Conservation (phyloP, 768 basidiomycete species). For the Goffeauzyma gilvescens region DNA sequence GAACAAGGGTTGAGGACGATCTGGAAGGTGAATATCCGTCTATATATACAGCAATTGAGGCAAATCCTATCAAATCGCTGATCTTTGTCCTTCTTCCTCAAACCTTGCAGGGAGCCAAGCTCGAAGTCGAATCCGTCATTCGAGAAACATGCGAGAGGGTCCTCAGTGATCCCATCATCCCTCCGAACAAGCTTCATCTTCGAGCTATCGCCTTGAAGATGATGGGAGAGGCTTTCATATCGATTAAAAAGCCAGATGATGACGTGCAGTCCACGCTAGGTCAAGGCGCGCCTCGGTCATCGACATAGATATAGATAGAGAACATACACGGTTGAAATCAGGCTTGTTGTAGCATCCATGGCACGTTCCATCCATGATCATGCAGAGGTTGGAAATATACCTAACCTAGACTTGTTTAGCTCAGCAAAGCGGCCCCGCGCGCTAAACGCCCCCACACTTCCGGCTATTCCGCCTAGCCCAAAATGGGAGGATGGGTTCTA, state of each 20-base stretch:
- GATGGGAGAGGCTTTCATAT: constrained; percentile 31
- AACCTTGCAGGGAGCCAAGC: constrained; percentile 24
- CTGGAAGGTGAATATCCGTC: constrained; percentile 28
- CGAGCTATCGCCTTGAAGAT: constrained; percentile 25
- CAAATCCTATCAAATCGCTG: not conserved
- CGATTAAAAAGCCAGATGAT: constrained; percentile 25
- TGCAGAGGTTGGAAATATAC: no score
- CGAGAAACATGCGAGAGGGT: constrained; percentile 30
- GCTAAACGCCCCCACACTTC: no score
- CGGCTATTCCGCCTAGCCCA: no score
- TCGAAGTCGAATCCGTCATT: constrained; percentile 32
- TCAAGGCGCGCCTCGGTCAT: no score
- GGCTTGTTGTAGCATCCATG: no score
- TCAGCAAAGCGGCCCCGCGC: no score
- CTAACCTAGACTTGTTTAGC: no score
- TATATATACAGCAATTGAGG: not conserved
- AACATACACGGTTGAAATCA: no score
- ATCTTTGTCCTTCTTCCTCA: not conserved
- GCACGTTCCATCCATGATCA: no score
- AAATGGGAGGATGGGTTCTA: no score
- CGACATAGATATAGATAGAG: no score
- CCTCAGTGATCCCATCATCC: constrained; percentile 22
- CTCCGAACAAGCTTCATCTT: constrained; percentile 25
- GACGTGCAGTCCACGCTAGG: no score
- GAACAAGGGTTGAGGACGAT: constrained; percentile 30